Base-by-base conservation (phyloP, 257 asterid genomes). In the Ocimum tenuiflorum region DNA sequence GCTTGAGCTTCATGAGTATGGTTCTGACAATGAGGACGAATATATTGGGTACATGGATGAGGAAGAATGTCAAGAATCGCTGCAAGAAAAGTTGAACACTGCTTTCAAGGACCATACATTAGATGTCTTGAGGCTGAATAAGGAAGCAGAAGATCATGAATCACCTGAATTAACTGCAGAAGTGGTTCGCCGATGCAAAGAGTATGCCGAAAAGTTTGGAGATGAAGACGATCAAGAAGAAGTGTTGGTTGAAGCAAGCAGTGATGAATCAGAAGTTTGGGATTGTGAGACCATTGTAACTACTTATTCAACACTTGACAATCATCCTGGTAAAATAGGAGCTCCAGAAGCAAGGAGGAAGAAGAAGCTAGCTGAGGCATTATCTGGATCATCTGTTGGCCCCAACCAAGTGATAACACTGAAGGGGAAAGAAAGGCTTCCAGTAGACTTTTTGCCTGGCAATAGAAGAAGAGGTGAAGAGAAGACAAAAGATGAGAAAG, bases 211-310 rank as follows among this genome's bases (percentile, higher is more conserved):
- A 59, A 83, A 82, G 57, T 89, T 84, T 43, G 90, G 77, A 75
- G 78, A 79, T 23, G 86, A 82, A 33, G 64, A 62, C 62, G 75
- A 74, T 41, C 86, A 77, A 63, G 92, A 79, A 60, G 84, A 42
- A 45, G 79, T 68, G 46, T 63, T 83, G 76, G 81, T 84, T 52
- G 84, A 81, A 54, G 92, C 85, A 71, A 87, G 95, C 75, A 88
- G 94, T 23, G 94, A 88, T 36, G 94, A 86, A 72, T 82, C 90
- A 27, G 97, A 92, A 73, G 78, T 53, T 27, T 89, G 97, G 97
- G 99, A 92, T 65, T 92, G 99, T 63, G 99, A 89, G 72, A 87
- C 97, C 39, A 84, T 92, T 8, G 74, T 92, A 38, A 74, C 97
- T 60, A 92, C 95, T 23, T 92, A 89, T 73, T 86, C 99, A 51